phyloP scores from a whole-genome alignment of 169 alveolate genomes.

The Plasmodium inui region DNA sequence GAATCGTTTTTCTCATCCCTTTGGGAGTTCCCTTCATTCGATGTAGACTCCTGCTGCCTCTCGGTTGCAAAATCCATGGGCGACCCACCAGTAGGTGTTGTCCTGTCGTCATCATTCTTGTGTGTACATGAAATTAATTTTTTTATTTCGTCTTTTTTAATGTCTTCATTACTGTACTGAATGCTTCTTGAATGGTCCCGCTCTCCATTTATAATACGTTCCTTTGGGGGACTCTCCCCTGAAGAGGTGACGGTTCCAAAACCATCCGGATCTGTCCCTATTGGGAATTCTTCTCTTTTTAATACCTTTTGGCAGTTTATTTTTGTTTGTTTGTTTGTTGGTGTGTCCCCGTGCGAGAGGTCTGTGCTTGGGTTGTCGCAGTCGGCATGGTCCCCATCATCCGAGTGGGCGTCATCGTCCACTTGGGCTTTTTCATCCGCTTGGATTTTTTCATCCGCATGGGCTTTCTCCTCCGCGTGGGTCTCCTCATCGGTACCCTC shows the following conservation, averaged over 20 bases:
- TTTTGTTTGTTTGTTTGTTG: background rate
- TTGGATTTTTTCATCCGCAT: background rate
- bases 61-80: background rate
- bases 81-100: background rate
- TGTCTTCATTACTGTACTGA: slow-evolving; percentile 6
- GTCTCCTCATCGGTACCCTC: background rate
- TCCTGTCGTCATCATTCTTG: background rate
- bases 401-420: no score
- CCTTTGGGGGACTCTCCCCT: background rate
- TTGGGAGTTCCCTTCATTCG: background rate
- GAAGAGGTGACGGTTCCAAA: background rate
- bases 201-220: background rate
- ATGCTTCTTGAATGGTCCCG: background rate
- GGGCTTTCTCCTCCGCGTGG: background rate
- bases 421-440: no score
- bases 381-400: background rate
- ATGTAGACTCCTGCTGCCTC: background rate
- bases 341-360: background rate
- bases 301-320: background rate
- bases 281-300: background rate
- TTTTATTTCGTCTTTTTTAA: slow-evolving; percentile 6
- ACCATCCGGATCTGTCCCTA: background rate
- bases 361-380: background rate
- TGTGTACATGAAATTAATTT: background rate
- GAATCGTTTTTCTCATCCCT: background rate